These are phyloP conservation scores for Parachaetomium inaequale DNA, from an alignment of 495 filamentous ascomycete genomes.

Conservation along the genomic window DNA sequence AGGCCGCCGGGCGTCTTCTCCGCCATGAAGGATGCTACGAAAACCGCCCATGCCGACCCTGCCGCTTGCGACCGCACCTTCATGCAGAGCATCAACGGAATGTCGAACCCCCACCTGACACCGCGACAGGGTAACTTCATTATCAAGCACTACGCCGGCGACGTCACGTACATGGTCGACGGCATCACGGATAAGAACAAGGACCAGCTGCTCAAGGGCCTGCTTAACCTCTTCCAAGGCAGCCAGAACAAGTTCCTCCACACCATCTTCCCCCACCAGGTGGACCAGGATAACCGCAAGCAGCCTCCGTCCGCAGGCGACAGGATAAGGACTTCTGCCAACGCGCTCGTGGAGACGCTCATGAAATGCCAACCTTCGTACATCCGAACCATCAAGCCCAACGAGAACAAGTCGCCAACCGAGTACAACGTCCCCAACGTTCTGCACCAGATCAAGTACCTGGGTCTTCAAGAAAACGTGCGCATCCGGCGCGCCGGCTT, in stretches of 20 bases:
- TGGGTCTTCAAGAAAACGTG: constrained; percentile 98
- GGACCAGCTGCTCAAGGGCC: constrained; percentile 91
- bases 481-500: constrained; percentile 95
- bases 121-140: constrained; percentile 94
- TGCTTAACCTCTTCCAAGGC: constrained; percentile 80
- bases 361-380: constrained; percentile 98
- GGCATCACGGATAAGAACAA: constrained; percentile 99
- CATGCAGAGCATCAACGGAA: constrained; percentile 82
- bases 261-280: constrained; percentile 82
- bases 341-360: constrained; percentile 88
- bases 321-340: constrained; percentile 94
- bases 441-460: constrained; percentile 98
- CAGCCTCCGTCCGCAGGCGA: constrained; percentile 93
- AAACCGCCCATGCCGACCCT: constrained; percentile 93
- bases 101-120: constrained; percentile 88
- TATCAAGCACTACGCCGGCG: constrained; percentile 98
- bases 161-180: constrained; percentile 90
- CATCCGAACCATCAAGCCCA: constrained; percentile 98
- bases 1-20: constrained; percentile 92
- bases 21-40: constrained; percentile 94
- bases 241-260: constrained; percentile 85
- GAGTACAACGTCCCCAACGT: constrained; percentile 93
- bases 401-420: constrained; percentile 92
- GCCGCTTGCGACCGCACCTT: constrained; percentile 93
- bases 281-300: constrained; percentile 93